Evolutionary conservation across 768 basidiomycete genomes (phyloP), one percentile per base, ranked within the genome.

Genomic region (Collybia mongolica): DNA sequence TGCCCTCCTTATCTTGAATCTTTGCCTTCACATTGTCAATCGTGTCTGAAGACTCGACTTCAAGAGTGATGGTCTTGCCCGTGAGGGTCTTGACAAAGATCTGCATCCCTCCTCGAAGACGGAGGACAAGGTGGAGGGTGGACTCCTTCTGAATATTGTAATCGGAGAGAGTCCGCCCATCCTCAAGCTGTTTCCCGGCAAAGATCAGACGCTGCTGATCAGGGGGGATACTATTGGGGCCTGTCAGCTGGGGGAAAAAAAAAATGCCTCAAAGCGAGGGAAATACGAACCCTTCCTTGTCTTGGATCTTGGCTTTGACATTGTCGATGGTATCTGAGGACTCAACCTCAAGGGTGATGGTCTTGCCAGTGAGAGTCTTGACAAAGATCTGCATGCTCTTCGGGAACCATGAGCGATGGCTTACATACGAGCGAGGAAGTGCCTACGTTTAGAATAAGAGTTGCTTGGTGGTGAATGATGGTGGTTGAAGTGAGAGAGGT

Each of bases 81-180:
- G 77, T 79, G 23, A 79, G 60, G 15, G 75, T 74, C 67, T 79
- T 78, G 52, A 79, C 71, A 52, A 77, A 78, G 51, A 75, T 76
- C 52, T 69, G 66, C 68, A 79, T 77, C 19, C 68, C 65, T 28
- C 66, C 65, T 39, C 65, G 66, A 15, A 67, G 58, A 51, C 68
- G 65, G 23, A 69, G 62, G 18, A 68, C 64, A 46, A 77, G 72
- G 35, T 60, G 58, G 22, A 60, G 54, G 8, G 58, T 60, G 6
- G 58, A 60, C 44, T 60, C 58, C 38, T 59, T 59, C 58, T 59
- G 58, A 24, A 59, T 59, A 37, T 59, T n/a, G n/a, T n/a, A n/a
- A n/a, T n/a, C n/a, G n/a, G n/a, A n/a, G n/a, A n/a, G n/a, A n/a
- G n/a, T n/a, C n/a, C n/a, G n/a, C n/a, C n/a, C n/a, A n/a, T n/a